These are phyloP conservation scores for Schizosaccharomyces cryophilus DNA, from an alignment of 805 yeast genomes.

Conservation along the genomic window DNA sequence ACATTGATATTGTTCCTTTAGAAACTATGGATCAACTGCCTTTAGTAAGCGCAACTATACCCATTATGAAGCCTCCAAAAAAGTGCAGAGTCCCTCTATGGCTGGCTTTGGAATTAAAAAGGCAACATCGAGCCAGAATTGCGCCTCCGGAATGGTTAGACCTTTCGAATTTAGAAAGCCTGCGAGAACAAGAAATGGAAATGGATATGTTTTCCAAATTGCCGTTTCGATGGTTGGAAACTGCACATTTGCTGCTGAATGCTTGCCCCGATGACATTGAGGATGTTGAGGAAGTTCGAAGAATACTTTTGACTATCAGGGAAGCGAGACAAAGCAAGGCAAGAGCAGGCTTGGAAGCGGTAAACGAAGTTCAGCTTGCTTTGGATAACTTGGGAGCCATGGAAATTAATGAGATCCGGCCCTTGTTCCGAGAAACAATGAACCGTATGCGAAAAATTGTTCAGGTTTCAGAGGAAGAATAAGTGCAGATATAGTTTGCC, in stretches of 20 bases:
- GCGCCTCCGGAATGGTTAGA: conserved; percentile 72
- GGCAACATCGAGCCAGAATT: conserved; percentile 66
- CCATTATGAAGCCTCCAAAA: conserved; percentile 40
- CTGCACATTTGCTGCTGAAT: conserved; percentile 11
- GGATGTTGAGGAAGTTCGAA: conserved; percentile 44
- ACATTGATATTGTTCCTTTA: conserved; percentile 52
- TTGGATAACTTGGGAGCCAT: conserved; percentile 57
- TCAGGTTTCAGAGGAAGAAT: not conserved
- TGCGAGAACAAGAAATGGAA: conserved; percentile 42
- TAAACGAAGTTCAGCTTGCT: conserved; percentile 64
- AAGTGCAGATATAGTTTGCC: not conserved
- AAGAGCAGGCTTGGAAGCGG: conserved; percentile 47
- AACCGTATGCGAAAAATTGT: conserved; percentile 29
- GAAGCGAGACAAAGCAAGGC: conserved; percentile 66
- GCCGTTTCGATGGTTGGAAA: conserved; percentile 79
- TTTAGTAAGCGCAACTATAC: conserved; percentile 15
- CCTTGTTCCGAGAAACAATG: conserved; percentile 64
- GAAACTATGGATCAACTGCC: conserved; percentile 28
- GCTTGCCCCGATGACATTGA: conserved; percentile 56
- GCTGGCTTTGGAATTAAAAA: conserved; percentile 62
- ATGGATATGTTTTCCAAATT: conserved; percentile 38
- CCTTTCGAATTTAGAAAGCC: conserved; percentile 25
- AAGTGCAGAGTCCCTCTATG: conserved; percentile 56
- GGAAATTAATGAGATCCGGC: conserved; percentile 75
- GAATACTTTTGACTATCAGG: conserved; percentile 55